Evolutionary conservation across 2,329 filamentous ascomycete species (phyloP).

Genomic region (Monilinia vaccinii-corymbosi): DNA sequence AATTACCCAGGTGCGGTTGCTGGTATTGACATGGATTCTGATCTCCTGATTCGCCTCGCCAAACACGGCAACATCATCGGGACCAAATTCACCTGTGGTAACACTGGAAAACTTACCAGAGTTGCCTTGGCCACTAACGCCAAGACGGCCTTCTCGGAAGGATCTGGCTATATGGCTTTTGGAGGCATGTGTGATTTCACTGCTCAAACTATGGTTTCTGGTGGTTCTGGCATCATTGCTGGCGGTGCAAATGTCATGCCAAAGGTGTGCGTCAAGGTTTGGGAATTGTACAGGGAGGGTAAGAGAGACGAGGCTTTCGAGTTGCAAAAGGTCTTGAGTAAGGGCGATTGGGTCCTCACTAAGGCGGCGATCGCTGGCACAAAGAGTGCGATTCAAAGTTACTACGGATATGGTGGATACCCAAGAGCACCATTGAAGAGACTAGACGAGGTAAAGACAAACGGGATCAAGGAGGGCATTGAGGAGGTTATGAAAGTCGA

Average conservation of each 20-base stretch:
- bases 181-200: slow-evolving; percentile 86
- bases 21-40: slow-evolving; percentile 83
- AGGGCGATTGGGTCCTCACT: slow-evolving; percentile 75
- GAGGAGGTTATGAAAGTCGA: slow-evolving; percentile 59
- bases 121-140: slow-evolving; percentile 66
- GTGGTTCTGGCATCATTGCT: slow-evolving; percentile 76
- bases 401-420: slow-evolving; percentile 73
- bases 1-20: slow-evolving; percentile 85
- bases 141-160: slow-evolving; percentile 51
- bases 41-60: slow-evolving; percentile 71
- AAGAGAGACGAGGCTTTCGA: slow-evolving; percentile 66
- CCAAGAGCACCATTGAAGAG: slow-evolving; percentile 65
- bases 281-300: slow-evolving; percentile 65
- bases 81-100: slow-evolving; percentile 87
- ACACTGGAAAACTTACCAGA: slow-evolving; percentile 80
- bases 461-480: slow-evolving; percentile 45
- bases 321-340: slow-evolving; percentile 68
- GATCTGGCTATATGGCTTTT: slow-evolving; percentile 72
- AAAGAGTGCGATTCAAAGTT: slow-evolving; percentile 71
- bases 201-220: slow-evolving; percentile 67
- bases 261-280: slow-evolving; percentile 69
- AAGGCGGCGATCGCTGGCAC: slow-evolving; percentile 80
- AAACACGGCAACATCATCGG: slow-evolving; percentile 77
- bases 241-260: slow-evolving; percentile 81
- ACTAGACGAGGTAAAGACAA: slow-evolving; percentile 47